These are phyloP conservation scores for Colletotrichum higginsianum DNA, from an alignment of 2,329 filamentous ascomycete species.

Conservation along the genomic window DNA sequence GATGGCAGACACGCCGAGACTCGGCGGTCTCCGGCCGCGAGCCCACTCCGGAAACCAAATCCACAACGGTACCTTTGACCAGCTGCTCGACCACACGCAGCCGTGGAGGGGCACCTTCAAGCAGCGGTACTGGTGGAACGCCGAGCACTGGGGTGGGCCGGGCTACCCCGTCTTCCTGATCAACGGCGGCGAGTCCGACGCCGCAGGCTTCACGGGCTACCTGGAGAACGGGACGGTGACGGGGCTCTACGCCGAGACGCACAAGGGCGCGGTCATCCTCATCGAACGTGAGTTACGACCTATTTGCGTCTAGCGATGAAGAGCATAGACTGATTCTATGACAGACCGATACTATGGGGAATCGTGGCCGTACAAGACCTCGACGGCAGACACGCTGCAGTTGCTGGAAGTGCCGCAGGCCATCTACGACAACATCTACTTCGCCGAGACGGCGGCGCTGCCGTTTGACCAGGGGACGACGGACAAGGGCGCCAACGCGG, in stretches of 20 bases:
- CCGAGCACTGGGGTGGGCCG: slow-evolving; percentile 33
- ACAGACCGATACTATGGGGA: slow-evolving; percentile 38
- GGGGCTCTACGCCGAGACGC: slow-evolving; percentile 26
- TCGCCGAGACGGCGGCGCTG: slow-evolving; percentile 51
- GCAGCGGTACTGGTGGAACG: slow-evolving; percentile 38
- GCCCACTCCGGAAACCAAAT: slow-evolving; percentile 1
- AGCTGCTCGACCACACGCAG: slow-evolving; percentile 37
- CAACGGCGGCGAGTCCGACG: slow-evolving; percentile 23
- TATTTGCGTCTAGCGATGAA: background rate
- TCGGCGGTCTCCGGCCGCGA: slow-evolving; percentile 6
- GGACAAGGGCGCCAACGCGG: slow-evolving; percentile 48
- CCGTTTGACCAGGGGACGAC: slow-evolving; percentile 52
- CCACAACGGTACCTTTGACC: slow-evolving; percentile 24
- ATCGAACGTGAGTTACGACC: slow-evolving; percentile 24
- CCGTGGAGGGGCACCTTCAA: slow-evolving; percentile 33
- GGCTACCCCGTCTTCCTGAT: slow-evolving; percentile 37
- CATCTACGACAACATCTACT: slow-evolving; percentile 38
- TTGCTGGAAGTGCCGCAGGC: slow-evolving; percentile 34
- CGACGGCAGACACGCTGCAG: slow-evolving; percentile 41
- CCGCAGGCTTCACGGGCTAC: background rate
- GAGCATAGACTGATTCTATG: background rate
- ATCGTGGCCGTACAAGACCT: slow-evolving; percentile 31
- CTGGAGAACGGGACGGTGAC: slow-evolving; percentile 25
- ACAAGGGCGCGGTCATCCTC: slow-evolving; percentile 32
- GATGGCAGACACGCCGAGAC: background rate